phyloP scores from a whole-genome alignment of 331 rosid genomes.

The Pyrus hybrid region DNA sequence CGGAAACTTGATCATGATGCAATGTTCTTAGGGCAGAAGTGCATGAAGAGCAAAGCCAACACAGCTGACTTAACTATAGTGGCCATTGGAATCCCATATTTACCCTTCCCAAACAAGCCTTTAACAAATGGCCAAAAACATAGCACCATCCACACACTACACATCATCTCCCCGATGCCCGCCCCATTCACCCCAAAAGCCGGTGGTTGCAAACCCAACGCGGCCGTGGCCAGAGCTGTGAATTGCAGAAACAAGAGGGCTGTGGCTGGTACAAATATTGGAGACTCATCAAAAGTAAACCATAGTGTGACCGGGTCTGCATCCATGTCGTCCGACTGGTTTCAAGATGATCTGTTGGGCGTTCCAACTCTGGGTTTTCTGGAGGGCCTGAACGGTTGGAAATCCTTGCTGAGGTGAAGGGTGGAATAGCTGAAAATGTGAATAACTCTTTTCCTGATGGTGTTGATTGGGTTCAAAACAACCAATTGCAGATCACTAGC shows the following conservation, averaged over 20 bases:
- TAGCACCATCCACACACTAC: conserved; percentile 17
- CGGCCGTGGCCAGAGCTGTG: not conserved
- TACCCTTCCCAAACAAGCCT: conserved; percentile 27
- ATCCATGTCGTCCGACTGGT: conserved; percentile 39
- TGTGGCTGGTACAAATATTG: conserved; percentile 17
- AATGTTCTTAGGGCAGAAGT: no score
- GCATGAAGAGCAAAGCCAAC: conserved; percentile 10
- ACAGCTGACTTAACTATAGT: conserved; percentile 17
- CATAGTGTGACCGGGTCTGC: conserved; percentile 32
- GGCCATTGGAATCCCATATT: conserved; percentile 24
- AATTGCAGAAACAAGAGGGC: conserved; percentile 21
- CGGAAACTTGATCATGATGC: no score
- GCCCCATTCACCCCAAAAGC: not conserved
- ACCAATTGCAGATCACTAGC: conserved; percentile 31
- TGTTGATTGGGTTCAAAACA: conserved; percentile 47
- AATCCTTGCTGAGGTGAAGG: conserved; percentile 17
- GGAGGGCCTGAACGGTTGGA: conserved; percentile 29
- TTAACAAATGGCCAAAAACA: conserved; percentile 24
- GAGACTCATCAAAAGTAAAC: conserved; percentile 9
- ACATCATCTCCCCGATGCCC: conserved; percentile 26
- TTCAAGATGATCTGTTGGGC: conserved; percentile 44
- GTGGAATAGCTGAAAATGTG: conserved; percentile 29
- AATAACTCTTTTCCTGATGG: conserved; percentile 7
- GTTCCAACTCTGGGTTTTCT: conserved; percentile 27
- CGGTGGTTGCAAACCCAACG: conserved; percentile 3